Conservation (phyloP, 768 basidiomycete genomes). For the Cubamyces lactineus region DNA sequence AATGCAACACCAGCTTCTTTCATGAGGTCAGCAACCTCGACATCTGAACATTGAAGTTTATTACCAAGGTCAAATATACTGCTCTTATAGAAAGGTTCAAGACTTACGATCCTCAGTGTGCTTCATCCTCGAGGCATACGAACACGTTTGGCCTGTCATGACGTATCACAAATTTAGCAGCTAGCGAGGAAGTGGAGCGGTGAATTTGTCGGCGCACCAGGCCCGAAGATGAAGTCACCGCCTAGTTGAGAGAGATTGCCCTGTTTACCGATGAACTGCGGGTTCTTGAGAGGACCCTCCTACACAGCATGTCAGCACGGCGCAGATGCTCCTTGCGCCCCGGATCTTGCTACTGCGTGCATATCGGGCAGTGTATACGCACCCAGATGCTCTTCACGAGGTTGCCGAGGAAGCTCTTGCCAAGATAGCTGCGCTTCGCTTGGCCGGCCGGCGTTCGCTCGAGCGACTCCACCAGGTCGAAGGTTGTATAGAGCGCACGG, state of each 20-base stretch:
- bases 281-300: slow-evolving; percentile 41
- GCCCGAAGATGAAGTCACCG: slow-evolving; percentile 65
- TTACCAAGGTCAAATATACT: neutral
- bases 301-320: neutral
- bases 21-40: slow-evolving; percentile 54
- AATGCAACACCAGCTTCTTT: slow-evolving; percentile 43
- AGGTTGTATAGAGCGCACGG: slow-evolving; percentile 55
- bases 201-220: slow-evolving; percentile 43
- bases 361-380: slow-evolving; percentile 12
- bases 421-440: slow-evolving; percentile 50
- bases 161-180: neutral
- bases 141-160: slow-evolving; percentile 46
- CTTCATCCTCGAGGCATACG: slow-evolving; percentile 59
- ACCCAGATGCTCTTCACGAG: slow-evolving; percentile 51
- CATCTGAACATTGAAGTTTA: slow-evolving; percentile 32
- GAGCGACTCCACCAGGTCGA: slow-evolving; percentile 62
- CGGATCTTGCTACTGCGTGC: too few relatives aligned
- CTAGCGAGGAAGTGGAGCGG: neutral
- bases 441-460: slow-evolving; percentile 48
- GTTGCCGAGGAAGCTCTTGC: slow-evolving; percentile 34
- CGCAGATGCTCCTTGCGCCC: neutral
- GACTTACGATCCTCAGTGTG: slow-evolving; percentile 59
- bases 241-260: slow-evolving; percentile 66
- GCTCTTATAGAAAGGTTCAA: too few relatives aligned
- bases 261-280: slow-evolving; percentile 57